These are phyloP conservation scores for Phaeolepiota aurea DNA, from an alignment of 768 basidiomycete genomes.

Conservation along the genomic window DNA sequence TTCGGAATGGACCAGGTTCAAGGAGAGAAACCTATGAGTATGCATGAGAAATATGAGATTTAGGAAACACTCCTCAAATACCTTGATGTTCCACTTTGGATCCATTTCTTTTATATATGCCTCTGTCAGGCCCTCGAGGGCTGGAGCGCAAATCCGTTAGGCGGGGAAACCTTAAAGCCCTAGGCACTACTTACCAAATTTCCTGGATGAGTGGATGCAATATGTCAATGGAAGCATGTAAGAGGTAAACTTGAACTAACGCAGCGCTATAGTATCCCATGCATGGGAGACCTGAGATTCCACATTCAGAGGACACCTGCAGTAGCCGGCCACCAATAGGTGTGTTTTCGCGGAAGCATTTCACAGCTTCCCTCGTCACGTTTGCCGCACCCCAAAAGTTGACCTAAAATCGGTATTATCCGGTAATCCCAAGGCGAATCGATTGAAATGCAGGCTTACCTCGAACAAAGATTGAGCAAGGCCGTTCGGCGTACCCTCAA, in stretches of 20 bases:
- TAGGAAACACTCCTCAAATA: no score
- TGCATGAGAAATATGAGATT: no score
- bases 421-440: conserved; percentile 6
- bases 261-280: conserved; percentile 20
- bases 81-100: conserved; percentile 40
- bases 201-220: no score
- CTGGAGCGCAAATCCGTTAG: conserved; percentile 21
- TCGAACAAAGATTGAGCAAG: conserved; percentile 30
- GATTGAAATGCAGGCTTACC: conserved; percentile 8
- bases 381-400: conserved; percentile 27
- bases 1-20: conserved; percentile 12
- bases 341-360: conserved; percentile 27
- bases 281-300: conserved; percentile 17
- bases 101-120: conserved; percentile 30
- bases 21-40: conserved; percentile 11
- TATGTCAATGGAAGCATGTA: no score
- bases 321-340: conserved; percentile 30
- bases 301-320: conserved; percentile 24
- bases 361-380: conserved; percentile 21
- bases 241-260: no score
- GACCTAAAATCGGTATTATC: conserved; percentile 2
- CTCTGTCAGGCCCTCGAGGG: conserved; percentile 29
- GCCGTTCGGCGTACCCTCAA: conserved; percentile 26
- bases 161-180: no score
- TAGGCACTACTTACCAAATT: no score